A percentile compares a stretch with the other conserved stretches of the same genome.
Evolutionary conservation across 2,329 filamentous ascomycete genomes (phyloP).

Genomic region (Fusarium guadeloupense): DNA sequence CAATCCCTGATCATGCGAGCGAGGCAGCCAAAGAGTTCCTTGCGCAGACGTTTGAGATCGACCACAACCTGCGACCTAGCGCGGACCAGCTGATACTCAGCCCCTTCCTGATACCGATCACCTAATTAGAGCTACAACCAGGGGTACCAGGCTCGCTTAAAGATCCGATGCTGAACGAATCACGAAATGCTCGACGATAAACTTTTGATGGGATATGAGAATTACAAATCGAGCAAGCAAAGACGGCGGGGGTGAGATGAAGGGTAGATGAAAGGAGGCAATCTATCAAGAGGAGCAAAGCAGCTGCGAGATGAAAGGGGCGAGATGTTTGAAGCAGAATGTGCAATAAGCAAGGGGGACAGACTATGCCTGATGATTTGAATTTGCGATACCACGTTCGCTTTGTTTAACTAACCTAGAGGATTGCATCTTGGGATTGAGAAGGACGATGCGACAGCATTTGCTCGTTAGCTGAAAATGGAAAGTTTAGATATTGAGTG

Average conservation of each 20-base stretch:
- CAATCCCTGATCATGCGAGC: constrained; percentile 86
- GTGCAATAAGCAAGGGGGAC: constrained; percentile 21
- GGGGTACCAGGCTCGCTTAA: background rate
- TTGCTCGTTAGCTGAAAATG: constrained; percentile 16
- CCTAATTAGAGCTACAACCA: constrained; percentile 43
- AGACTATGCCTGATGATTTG: constrained; percentile 37
- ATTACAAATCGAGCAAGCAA: background rate
- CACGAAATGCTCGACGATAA: constrained; percentile 10
- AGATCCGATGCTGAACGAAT: constrained; percentile 4
- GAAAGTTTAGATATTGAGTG: constrained; percentile 24
- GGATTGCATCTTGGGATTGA: constrained; percentile 27
- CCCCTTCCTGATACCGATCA: constrained; percentile 80
- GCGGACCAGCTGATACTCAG: constrained; percentile 90
- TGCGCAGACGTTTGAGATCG: constrained; percentile 90
- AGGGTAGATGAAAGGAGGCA: background rate
- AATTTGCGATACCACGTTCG: constrained; percentile 39
- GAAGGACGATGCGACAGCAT: constrained; percentile 24
- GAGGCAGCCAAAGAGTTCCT: constrained; percentile 86
- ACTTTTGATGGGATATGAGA: background rate
- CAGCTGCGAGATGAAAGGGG: background rate
- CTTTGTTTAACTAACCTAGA: constrained; percentile 34
- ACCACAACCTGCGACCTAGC: constrained; percentile 89
- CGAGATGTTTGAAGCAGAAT: constrained; percentile 11
- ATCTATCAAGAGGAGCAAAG: background rate
- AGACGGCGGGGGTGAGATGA: background rate